Evolutionary conservation across 2,329 filamentous ascomycete species (phyloP), one percentile per base, ranked within the genome.

Genomic region (Fusarium sp.): DNA sequence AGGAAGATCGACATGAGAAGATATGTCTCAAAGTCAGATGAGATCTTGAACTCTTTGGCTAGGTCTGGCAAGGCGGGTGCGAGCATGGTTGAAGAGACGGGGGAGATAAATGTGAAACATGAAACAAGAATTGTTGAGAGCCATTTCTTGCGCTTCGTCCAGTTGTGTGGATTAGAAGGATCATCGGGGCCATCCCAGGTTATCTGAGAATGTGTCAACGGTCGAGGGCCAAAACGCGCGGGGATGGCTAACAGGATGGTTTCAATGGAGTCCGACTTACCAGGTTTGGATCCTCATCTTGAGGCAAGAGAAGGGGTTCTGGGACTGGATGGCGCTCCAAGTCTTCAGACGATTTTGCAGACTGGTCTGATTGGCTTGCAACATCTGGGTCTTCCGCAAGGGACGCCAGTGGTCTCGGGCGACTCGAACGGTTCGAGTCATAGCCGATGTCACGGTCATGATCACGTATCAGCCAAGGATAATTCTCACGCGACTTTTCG

Each of bases 1-100:
- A 92, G 83, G 77, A 89, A 90, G 41, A 92, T 85, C 2, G 88
- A 89, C 58, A 91, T 83, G 70, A 89, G 83, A 54, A 91, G 86
- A 9, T 42, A 88, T 61, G 76, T 84, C 45, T 84, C 78, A 33
- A 87, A 80, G 9, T 76, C 79, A 12, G 81, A 81, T 2, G 76
- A 77, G 55, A 88, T 84, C 29, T 82, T 63, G 38, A 88, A 80
- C 21, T 88, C 85, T 4, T 78, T 74, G 2, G 82, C 81, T 25
- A 89, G 81, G 10, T 81, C 78, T 8, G 78, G 69, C 16, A 89
- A 74, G 1, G 84, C 86, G 0, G 87, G 87, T 0, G 86, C 84
- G 6, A 88, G 78, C 86, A 83, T 83, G 10, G 80, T 87, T 2
- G 86, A 87, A 1, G 87, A 85, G 3, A 89, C 84, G 0, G 88